A percentile compares a stretch with the other conserved stretches of the same genome.
Evolutionary conservation across 805 yeast species (phyloP).

Genomic region (Yamadazyma akitaensis): DNA sequence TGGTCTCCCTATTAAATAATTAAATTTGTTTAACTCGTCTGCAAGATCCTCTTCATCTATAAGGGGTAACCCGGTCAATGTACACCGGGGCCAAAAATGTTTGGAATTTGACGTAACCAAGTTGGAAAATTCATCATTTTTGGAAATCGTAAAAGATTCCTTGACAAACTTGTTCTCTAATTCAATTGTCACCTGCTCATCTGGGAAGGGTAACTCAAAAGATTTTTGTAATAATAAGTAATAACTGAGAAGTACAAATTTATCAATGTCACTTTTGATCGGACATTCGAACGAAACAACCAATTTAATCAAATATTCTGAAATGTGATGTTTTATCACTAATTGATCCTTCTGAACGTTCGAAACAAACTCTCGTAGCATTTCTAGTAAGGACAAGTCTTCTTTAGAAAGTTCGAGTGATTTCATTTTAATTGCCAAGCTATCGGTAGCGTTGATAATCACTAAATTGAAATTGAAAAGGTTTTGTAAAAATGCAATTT

Average conservation of each 20-base stretch:
- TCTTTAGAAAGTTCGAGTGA: background rate
- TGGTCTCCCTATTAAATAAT: slow-evolving; percentile 21
- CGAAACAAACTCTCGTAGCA: background rate
- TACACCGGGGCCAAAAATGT: slow-evolving; percentile 39
- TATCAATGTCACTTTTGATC: slow-evolving; percentile 12
- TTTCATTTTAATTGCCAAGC: slow-evolving; percentile 5
- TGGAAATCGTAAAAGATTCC: slow-evolving; percentile 26
- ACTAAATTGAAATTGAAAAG: slow-evolving; percentile 21
- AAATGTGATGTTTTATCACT: slow-evolving; percentile 14
- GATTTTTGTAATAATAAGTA: slow-evolving; percentile 4
- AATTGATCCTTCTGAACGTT: slow-evolving; percentile 18
- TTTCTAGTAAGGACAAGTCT: background rate
- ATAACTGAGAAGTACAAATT: slow-evolving; percentile 14
- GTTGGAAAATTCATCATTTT: slow-evolving; percentile 14
- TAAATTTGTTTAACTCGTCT: slow-evolving; percentile 31
- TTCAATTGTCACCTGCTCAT: slow-evolving; percentile 19
- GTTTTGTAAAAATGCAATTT: slow-evolving; percentile 20
- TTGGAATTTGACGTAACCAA: slow-evolving; percentile 25
- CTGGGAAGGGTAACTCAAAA: slow-evolving; percentile 13
- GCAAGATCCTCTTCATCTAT: slow-evolving; percentile 28
- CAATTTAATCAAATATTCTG: slow-evolving; percentile 17
- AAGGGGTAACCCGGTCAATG: slow-evolving; percentile 34
- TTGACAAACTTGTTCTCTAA: slow-evolving; percentile 29
- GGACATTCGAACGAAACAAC: slow-evolving; percentile 12
- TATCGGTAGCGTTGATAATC: slow-evolving; percentile 12